These are phyloP conservation scores for Micractinium conductrix DNA, from an alignment of 139 green algal species.

Conservation along the genomic window DNA sequence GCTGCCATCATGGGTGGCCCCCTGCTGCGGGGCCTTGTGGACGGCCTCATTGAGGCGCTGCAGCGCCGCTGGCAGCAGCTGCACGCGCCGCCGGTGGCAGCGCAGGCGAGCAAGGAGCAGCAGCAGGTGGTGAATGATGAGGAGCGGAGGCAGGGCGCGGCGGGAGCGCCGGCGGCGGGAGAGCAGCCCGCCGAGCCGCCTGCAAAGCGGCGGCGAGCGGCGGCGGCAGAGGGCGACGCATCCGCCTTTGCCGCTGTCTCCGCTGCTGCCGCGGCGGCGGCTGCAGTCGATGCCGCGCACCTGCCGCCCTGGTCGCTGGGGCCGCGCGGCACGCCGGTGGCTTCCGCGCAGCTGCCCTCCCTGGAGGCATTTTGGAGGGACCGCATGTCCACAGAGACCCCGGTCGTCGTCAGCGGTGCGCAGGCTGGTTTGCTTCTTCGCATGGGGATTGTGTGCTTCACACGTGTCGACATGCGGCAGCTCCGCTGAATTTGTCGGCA, in stretches of 20 bases:
- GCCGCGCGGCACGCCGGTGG: slow-evolving; percentile 15
- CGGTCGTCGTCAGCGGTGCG: slow-evolving; percentile 35
- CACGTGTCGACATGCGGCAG: too few relatives aligned
- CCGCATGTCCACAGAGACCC: slow-evolving; percentile 51
- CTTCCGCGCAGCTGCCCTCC: slow-evolving; percentile 41
- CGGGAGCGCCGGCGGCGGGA: not conserved
- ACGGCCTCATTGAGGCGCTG: slow-evolving; percentile 46
- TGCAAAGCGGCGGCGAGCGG: not conserved
- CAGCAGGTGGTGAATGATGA: not conserved
- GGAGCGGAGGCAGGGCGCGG: not conserved
- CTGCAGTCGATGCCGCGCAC: not conserved
- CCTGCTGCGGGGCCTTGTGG: slow-evolving; percentile 54
- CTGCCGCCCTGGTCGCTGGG: slow-evolving; percentile 64
- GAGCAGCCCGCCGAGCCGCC: not conserved
- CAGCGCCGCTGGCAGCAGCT: slow-evolving; percentile 30
- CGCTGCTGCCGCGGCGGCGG: not conserved
- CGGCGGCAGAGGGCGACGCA: not conserved
- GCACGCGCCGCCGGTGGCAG: not conserved
- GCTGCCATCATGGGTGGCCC: slow-evolving; percentile 86
- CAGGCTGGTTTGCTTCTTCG: not conserved
- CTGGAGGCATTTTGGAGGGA: slow-evolving; percentile 65
- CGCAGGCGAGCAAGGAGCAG: not conserved
- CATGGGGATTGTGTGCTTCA: not conserved
- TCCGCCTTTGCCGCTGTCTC: too few relatives aligned
- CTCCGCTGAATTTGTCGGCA: not conserved